Base-by-base conservation (phyloP, 2,329 filamentous ascomycete genomes). In the Penicillium paneum region DNA sequence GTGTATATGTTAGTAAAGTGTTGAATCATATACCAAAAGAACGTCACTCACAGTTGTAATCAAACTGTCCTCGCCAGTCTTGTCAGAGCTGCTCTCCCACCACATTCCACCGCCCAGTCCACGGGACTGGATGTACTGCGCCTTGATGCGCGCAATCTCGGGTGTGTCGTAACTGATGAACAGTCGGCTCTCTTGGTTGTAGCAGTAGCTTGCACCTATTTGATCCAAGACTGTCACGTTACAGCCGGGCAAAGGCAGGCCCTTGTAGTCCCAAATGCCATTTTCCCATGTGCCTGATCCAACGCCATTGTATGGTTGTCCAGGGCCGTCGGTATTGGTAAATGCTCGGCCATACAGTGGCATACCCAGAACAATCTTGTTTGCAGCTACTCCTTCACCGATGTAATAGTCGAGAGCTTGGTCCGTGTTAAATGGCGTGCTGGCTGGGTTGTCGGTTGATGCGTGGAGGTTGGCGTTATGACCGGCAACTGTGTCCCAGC, bases 271-370 rank as follows among this genome's bases (percentile, higher is more conserved):
- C 78, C 89, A 90, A 1, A 96, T 84, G 1, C 91, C 91, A 8
- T 82, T 79, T 76, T 97, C 92, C 88, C 89, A 97, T 52, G 82
- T 89, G 0, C 91, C 93, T 24, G 81, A 87, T 0, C 81, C 80
- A 10, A 89, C 79, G 5, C 91, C 91, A 42, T 73, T 81, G 74
- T 82, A 97, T 0, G 83, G 74, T 29, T 78, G 71, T 0, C 92
- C 93, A 0, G 84, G 81, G 0, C 91, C 91, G 26, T 87, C 81
- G 0, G 93, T 97, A 61, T 84, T 83, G 61, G 85, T 79, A 70
- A 97, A 97, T 0, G 89, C 84, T 31, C 91, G 88, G 1, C 92
- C 93, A 69, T 97, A 97, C n/a, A 97, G 78, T 2, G 93, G 92
- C 88, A 96, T 93, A 1, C 93, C 92, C 11, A 97, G 73, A 2